Base-by-base conservation (phyloP, 352 stramenopile genomes). In the Globisporangium cystogenes region DNA sequence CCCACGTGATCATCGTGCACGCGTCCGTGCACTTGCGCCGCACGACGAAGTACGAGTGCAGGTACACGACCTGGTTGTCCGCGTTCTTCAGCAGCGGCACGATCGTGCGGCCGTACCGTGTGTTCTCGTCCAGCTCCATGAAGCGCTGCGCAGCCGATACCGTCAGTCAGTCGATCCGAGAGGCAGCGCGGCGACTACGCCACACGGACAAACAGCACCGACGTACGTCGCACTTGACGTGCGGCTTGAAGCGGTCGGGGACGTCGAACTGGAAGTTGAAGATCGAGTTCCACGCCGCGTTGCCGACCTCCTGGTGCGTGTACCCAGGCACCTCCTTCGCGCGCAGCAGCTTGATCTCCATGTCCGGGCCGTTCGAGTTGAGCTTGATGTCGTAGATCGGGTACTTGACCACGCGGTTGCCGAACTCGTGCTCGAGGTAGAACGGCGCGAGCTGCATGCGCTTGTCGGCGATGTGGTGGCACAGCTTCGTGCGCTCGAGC, bases 221-320 rank as follows among this genome's bases (percentile, higher is more conserved):
- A 55, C 57, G 23, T 63, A 72, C 65, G 36, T 90, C 76, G 33
- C 72, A 84, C 37, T 74, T 80, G 49, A 90, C 76, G 49, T 87
- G 73, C 6, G 60, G 64, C 52, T 81, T 68, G 50, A 92, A 86
- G 29, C 76, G 73, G 45, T 72, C 57, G 4, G 76, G 78, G 21
- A 92, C 72, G 53, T 85, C 76, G 35, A 92, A 75, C 29, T 83
- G 56, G 42, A 92, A 92, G 66, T 88, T 84, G 53, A 80, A 85
- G 50, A 90, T 72, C 51, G 78, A 85, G 51, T 87, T 80, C 81
- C 81, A 92, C 44, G 72, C 76, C 8, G 81, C 81, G 18, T 87
- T 74, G 3, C 68, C 72, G 29, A 92, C 65, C 27, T 86, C 72
- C 2, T 73, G 54, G 58, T 88, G 76, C 35, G 73, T 83, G 42